These are phyloP conservation scores for Silybum marianum DNA, from an alignment of 129 eudicot genomes.

Conservation along the genomic window DNA sequence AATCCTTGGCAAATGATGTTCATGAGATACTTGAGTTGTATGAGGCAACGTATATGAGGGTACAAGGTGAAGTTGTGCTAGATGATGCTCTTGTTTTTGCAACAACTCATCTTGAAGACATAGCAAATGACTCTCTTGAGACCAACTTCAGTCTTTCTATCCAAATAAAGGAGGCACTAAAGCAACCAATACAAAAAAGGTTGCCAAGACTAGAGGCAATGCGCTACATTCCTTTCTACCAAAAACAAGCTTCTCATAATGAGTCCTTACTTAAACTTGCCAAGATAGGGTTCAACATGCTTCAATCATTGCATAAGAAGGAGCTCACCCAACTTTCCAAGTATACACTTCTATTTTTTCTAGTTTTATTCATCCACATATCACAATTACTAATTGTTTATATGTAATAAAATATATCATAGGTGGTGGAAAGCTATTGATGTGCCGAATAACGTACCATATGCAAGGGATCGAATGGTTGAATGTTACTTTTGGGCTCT, in stretches of 20 bases:
- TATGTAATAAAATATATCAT: not conserved
- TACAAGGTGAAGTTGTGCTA: constrained; percentile 45
- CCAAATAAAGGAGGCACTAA: constrained; percentile 33
- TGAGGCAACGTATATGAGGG: constrained; percentile 42
- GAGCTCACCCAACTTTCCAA: constrained; percentile 43
- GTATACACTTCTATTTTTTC: constrained; percentile 9
- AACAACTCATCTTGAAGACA: constrained; percentile 12
- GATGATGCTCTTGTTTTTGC: constrained; percentile 52
- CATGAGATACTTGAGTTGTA: constrained; percentile 48
- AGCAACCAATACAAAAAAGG: constrained; percentile 32
- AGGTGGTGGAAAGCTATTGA: constrained; percentile 30
- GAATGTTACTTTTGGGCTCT: constrained; percentile 22
- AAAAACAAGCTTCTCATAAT: constrained; percentile 33
- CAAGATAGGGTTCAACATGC: constrained; percentile 48
- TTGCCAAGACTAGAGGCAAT: constrained; percentile 38
- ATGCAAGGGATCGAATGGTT: constrained; percentile 25
- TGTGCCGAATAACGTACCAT: constrained; percentile 16
- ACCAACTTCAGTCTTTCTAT: not conserved
- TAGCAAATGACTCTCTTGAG: not conserved
- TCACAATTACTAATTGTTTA: not conserved
- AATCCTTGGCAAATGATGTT: constrained; percentile 23
- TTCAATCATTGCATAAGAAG: constrained; percentile 37
- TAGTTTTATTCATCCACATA: not conserved
- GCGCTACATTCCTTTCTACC: constrained; percentile 39
- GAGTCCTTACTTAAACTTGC: constrained; percentile 37